phyloP scores from a whole-genome alignment of 2,329 filamentous ascomycete species.

The Arthrocladium fulminans region DNA sequence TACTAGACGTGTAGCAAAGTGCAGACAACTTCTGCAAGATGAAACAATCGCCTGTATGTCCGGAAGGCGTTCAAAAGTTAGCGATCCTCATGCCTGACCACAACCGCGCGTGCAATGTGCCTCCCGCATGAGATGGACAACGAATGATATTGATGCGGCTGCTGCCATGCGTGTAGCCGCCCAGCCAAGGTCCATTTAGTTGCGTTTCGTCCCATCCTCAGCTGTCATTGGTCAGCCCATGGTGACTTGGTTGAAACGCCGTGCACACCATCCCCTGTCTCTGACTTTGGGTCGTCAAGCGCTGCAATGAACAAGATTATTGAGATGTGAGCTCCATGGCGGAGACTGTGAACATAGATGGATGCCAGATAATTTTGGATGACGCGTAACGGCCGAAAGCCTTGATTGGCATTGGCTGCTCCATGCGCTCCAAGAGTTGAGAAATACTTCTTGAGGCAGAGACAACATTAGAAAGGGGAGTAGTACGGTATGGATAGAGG shows the following conservation, averaged over 20 bases:
- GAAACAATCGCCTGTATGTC: constrained; percentile 7
- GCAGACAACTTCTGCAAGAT: background rate
- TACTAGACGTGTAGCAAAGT: background rate
- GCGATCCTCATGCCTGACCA: constrained; percentile 1
- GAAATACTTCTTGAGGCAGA: too few species aligned
- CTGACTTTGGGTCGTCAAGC: background rate
- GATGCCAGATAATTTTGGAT: background rate
- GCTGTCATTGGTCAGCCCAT: constrained; percentile 2
- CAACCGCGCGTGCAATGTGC: constrained; percentile 3
- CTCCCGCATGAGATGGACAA: background rate
- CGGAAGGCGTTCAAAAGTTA: background rate
- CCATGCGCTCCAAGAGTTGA: too few species aligned
- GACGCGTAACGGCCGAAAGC: too few species aligned
- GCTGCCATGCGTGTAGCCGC: constrained; percentile 9
- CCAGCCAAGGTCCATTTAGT: constrained; percentile 6
- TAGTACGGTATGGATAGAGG: too few species aligned
- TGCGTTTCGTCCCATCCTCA: background rate
- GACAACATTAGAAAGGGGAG: too few species aligned
- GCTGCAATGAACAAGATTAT: background rate
- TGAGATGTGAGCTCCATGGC: background rate
- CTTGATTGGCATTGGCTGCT: too few species aligned
- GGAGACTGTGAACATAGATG: background rate
- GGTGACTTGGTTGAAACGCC: constrained; percentile 5
- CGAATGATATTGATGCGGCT: constrained; percentile 1
- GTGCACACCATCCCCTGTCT: constrained; percentile 1